These are phyloP conservation scores for Henckelia pumila DNA, from an alignment of 257 asterid genomes.

Conservation along the genomic window DNA sequence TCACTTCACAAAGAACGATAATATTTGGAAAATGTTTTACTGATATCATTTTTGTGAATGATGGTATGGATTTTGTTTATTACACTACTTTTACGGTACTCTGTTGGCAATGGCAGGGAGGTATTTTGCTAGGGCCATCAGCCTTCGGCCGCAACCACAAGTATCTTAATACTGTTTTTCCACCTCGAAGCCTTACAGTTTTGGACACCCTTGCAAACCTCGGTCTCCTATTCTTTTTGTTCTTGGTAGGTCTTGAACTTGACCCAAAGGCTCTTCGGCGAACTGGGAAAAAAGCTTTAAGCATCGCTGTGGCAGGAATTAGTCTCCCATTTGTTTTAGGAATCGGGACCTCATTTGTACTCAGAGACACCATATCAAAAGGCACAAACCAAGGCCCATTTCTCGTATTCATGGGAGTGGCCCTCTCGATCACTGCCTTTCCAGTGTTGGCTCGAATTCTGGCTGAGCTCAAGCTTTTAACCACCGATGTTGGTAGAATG, in stretches of 20 bases:
- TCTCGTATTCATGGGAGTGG: slow-evolving; percentile 61
- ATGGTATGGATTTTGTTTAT: background rate
- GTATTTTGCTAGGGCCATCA: slow-evolving; percentile 54
- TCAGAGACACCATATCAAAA: slow-evolving; percentile 42
- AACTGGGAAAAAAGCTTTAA: slow-evolving; percentile 44
- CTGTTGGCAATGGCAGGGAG: slow-evolving; percentile 44
- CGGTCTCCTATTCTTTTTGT: slow-evolving; percentile 53
- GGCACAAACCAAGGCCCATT: slow-evolving; percentile 40
- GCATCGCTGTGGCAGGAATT: slow-evolving; percentile 54
- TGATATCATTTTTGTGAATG: background rate
- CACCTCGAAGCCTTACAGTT: slow-evolving; percentile 45
- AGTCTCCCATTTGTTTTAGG: slow-evolving; percentile 50
- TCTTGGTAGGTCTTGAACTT: slow-evolving; percentile 53
- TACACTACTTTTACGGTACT: background rate
- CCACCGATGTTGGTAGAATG: slow-evolving; percentile 56
- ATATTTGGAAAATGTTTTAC: background rate
- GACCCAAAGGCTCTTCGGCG: slow-evolving; percentile 42
- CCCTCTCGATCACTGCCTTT: slow-evolving; percentile 52
- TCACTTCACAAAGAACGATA: background rate
- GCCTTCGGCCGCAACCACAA: slow-evolving; percentile 46
- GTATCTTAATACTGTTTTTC: slow-evolving; percentile 40
- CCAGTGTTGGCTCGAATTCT: slow-evolving; percentile 55
- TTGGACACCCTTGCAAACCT: slow-evolving; percentile 54
- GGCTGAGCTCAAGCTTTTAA: slow-evolving; percentile 56
- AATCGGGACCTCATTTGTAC: slow-evolving; percentile 47